A percentile compares a stretch with the other conserved stretches of the same genome.
These are phyloP conservation scores for Vigna nakashimae DNA, from an alignment of 306 rosid genomes.

Conservation along the genomic window DNA sequence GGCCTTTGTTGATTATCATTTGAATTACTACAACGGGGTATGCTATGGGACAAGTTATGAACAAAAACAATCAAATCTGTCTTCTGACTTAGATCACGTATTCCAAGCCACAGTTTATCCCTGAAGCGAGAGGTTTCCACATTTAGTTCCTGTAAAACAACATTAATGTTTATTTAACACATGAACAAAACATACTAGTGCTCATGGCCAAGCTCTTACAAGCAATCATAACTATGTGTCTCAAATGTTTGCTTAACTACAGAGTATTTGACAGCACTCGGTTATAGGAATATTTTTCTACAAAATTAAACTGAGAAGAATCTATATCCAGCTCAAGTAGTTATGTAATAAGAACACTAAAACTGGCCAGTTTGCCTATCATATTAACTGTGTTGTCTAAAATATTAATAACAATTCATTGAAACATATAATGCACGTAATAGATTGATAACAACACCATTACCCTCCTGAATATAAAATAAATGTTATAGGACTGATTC, in stretches of 20 bases:
- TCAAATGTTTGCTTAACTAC: constrained; percentile 15
- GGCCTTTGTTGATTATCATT: constrained; percentile 68
- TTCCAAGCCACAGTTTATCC: constrained; percentile 89
- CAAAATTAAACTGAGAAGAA: background rate
- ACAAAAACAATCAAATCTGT: constrained; percentile 91
- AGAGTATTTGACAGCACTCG: background rate
- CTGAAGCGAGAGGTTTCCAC: constrained; percentile 71
- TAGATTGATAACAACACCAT: background rate
- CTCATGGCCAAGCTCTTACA: constrained; percentile 12
- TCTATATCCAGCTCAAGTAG: constrained; percentile 5
- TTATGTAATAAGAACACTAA: background rate
- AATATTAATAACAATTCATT: background rate
- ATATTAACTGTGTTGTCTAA: constrained; percentile 6
- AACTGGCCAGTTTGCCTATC: constrained; percentile 9
- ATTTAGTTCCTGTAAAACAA: constrained; percentile 68
- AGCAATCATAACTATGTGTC: constrained; percentile 21
- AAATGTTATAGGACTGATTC: background rate
- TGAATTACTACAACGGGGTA: constrained; percentile 74
- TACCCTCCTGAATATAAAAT: constrained; percentile 7
- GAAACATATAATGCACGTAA: constrained; percentile 3
- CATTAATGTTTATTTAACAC: background rate
- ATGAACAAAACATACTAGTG: constrained; percentile 13
- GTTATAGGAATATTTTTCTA: constrained; percentile 17
- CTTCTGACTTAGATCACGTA: constrained; percentile 82
- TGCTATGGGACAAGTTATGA: constrained; percentile 89